phyloP scores from a whole-genome alignment of 257 asterid genomes.

The Lycium barbarum region DNA sequence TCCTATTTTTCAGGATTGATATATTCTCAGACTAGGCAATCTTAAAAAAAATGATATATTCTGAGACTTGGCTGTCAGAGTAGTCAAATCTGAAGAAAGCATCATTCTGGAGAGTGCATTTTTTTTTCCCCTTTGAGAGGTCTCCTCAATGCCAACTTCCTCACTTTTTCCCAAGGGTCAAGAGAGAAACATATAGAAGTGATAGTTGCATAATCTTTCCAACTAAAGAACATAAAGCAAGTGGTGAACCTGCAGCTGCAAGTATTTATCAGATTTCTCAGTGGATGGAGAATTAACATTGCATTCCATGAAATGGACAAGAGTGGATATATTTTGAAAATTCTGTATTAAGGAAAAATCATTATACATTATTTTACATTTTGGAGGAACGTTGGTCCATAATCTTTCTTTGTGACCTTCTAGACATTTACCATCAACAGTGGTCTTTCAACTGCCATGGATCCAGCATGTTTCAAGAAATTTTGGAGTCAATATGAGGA shows the following conservation, averaged over 20 bases:
- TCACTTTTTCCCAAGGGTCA: not conserved
- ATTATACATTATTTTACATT: not conserved
- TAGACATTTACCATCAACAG: not conserved
- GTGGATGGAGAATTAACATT: not conserved
- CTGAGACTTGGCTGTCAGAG: constrained; percentile 1
- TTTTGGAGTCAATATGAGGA: not conserved
- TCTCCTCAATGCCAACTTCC: not conserved
- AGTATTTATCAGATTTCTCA: not conserved
- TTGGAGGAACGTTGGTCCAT: constrained; percentile 14
- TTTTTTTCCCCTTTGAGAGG: not conserved
- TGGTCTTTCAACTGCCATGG: not conserved
- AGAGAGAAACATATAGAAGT: constrained; percentile 18
- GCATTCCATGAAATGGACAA: not conserved
- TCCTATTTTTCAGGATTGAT: constrained; percentile 16
- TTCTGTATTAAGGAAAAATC: not conserved
- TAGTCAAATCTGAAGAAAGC: constrained; percentile 19
- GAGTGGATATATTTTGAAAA: constrained; percentile 12
- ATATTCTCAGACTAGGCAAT: not conserved
- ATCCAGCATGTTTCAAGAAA: constrained; percentile 24
- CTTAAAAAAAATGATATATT: not conserved
- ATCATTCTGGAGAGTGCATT: not conserved
- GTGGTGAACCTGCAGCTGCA: not conserved
- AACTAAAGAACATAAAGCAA: constrained; percentile 17
- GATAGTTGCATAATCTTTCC: not conserved
- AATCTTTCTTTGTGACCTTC: constrained; percentile 10